Base-by-base conservation (phyloP, 2,329 filamentous ascomycete genomes). In the Hyphodiscus sp. region DNA sequence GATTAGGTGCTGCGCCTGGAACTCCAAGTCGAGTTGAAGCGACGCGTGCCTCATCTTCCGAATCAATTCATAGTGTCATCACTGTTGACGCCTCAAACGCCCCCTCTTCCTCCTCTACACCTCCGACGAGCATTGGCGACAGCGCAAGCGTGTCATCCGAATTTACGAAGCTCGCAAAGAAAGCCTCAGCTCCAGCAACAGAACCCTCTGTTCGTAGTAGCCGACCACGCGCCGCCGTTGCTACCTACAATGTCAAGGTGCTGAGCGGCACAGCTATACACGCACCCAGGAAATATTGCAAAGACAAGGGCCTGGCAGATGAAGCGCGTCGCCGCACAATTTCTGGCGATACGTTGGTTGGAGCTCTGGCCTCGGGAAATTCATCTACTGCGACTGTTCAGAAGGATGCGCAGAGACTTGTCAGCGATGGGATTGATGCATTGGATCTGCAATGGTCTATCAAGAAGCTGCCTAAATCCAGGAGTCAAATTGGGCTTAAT, bases 211-310 rank as follows among this genome's bases (percentile, higher is more conserved):
- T 66, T 51, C 79, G 82, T 53, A 75, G 79, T 56, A 77, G 77
- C 61, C 80, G 84, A 63, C 72, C 75, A 41, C 77, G 80, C 57
- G 63, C 71, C n/a, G 77, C 75, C 50, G 72, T 81, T 18, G 76
- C 80, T 13, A 79, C 83, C 16, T 89, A 89, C 71, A 89, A 89
- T 62, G 71, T 86, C 16, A 75, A 81, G 58, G 77, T 80, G 61
- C 73, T 87, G 49, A 78, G 76, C 54, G 83, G 83, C 60, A 86
- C 81, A 47, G 76, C 78, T 26, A 74, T 78, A 44, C 82, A 86
- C 60, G 82, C 60, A 23, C 64, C 66, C 1, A 64, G 58, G 54
- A 66, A 67, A 50, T 66, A 57, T 45, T 52, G 77, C 49, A 80
- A 77, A 61, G 76, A 78, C 16, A 53, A 49, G 15, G 38, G 47